Evolutionary conservation across 768 basidiomycete species (phyloP).

Genomic region (Trametes cinnabarina): DNA sequence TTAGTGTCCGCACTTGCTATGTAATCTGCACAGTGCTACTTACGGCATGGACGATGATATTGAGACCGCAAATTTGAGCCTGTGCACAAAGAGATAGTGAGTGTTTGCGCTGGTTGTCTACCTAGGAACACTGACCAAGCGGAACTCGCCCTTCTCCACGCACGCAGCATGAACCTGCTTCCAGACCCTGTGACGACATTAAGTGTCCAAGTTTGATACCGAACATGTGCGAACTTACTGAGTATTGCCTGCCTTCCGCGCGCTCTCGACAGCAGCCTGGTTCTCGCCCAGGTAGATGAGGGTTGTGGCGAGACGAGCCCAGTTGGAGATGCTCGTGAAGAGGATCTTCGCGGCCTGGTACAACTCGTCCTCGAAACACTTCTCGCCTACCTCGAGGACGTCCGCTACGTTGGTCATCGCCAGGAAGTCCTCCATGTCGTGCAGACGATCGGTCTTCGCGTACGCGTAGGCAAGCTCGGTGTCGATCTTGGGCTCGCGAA

Average conservation of each 20-base stretch:
- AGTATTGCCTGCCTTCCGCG: conserved; percentile 98
- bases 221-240: conserved; percentile 55
- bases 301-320: conserved; percentile 96
- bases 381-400: conserved; percentile 94
- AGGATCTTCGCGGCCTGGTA: conserved; percentile 96
- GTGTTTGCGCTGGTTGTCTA: neutral
- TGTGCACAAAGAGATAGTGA: conserved; percentile 22
- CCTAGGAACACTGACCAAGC: conserved; percentile 51
- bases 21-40: conserved; percentile 20
- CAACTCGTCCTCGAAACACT: conserved; percentile 97
- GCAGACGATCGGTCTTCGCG: conserved; percentile 94
- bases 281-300: conserved; percentile 98
- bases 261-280: conserved; percentile 97
- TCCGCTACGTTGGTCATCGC: conserved; percentile 99
- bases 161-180: conserved; percentile 99
- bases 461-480: conserved; percentile 98
- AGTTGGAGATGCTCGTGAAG: conserved; percentile 97
- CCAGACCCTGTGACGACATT: conserved; percentile 72
- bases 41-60: conserved; percentile 90
- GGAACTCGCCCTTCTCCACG: conserved; percentile 96
- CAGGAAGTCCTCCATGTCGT: conserved; percentile 99
- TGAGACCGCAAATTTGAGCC: conserved; percentile 99
- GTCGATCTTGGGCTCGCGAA: conserved; percentile 97
- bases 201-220: neutral
- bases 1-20: neutral